phyloP scores from a whole-genome alignment of 192 early-diverging fungal genomes.

The Coemansia sp. region DNA sequence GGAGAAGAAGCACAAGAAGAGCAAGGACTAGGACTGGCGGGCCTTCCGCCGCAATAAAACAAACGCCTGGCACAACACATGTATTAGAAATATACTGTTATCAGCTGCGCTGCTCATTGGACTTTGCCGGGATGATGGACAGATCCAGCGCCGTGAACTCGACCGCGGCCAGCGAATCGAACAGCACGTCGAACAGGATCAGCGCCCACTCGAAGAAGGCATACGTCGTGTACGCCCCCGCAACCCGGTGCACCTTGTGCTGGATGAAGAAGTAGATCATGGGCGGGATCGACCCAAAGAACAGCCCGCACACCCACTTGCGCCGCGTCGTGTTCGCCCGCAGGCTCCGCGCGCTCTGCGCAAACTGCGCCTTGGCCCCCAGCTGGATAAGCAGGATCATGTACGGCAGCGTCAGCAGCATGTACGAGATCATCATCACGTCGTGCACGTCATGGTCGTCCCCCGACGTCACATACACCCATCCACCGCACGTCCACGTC shows the following conservation, averaged over 20 bases:
- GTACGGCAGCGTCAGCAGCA: constrained; percentile 72
- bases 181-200: constrained; percentile 71
- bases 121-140: constrained; percentile 27
- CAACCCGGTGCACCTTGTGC: constrained; percentile 68
- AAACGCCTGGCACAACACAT: too few species aligned
- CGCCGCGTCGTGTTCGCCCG: constrained; percentile 47
- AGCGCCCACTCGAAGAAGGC: constrained; percentile 82
- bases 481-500: constrained; percentile 72
- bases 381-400: constrained; percentile 58
- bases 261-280: constrained; percentile 74
- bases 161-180: constrained; percentile 63
- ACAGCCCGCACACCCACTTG: constrained; percentile 50
- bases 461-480: constrained; percentile 76
- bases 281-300: constrained; percentile 66
- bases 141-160: constrained; percentile 58
- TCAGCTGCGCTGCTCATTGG: constrained; percentile 28
- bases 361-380: constrained; percentile 38
- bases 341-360: constrained; percentile 24
- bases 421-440: constrained; percentile 72
- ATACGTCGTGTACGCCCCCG: constrained; percentile 74
- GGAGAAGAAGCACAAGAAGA: constrained; percentile 34
- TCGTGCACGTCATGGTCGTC: constrained; percentile 78
- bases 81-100: too few species aligned
- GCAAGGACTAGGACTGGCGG: constrained; percentile 38
- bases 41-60: too few species aligned